Base-by-base conservation (phyloP, 2,329 filamentous ascomycete species). In the Chaetothyriales sp. region DNA sequence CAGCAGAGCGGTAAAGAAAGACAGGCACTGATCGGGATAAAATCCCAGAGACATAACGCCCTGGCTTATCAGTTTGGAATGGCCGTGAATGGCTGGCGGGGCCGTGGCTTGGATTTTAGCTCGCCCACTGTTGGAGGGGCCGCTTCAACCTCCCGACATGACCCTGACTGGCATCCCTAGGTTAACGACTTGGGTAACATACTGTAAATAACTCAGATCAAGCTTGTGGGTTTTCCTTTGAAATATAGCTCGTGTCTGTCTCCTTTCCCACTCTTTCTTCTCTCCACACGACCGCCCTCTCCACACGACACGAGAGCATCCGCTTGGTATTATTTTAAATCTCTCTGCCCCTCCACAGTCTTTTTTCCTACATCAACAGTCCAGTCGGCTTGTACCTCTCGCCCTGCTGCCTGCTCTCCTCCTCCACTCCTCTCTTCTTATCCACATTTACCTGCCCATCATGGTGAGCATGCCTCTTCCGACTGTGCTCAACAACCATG, bases 401-500 rank as follows among this genome's bases (percentile, higher is more conserved):
- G 6, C 22, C 22, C 32, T 15, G 20, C 18, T 50, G 18, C 19
- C 20, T 25, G 18, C 25, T 46, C 18, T 43, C 43, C 10, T 43
- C n/a, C 22, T 19, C 25, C 5, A 48, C 42, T n/a, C 25, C 8
- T 50, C 39, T 15, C 45, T 45, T 46, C 42, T 46, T 50, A 42
- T 48, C 51, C 18, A 42, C 20, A 50, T 43, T 18, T 45, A 36
- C 22, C 22, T 53, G 43, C 47, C 45, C 52, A 52, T 48, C 50
- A 56, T 57, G 57, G 56, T 59, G 50, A 55, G 57, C 47, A 42
- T 15, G 18, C 47, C 39, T 18, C 6, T 19, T 10, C 25, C 5
- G 32, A 12, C 32, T 39, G 28, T 32, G 7, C 12, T 32, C 28
- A 32, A 32, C n/a, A n/a, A n/a, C n/a, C n/a, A n/a, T n/a, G n/a